These are phyloP conservation scores for Earliella scabrosa DNA, from an alignment of 1,284 basidiomycete species.

Conservation along the genomic window DNA sequence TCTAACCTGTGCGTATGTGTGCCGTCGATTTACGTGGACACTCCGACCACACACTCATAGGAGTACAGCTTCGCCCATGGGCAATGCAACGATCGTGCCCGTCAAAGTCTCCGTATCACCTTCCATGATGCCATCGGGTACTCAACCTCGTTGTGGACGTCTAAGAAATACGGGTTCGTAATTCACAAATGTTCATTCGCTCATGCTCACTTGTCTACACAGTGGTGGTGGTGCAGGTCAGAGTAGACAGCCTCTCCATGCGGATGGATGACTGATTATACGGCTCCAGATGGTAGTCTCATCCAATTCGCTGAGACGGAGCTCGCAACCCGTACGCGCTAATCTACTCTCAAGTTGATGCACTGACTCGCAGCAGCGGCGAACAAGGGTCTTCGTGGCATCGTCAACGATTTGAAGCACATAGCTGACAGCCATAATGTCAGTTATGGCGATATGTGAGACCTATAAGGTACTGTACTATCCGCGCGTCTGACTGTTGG, in stretches of 20 bases:
- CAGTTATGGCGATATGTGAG: conserved; percentile 31
- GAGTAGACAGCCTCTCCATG: not conserved
- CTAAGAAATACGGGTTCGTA: conserved; percentile 3
- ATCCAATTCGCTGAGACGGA: conserved; percentile 27
- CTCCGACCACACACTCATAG: not conserved
- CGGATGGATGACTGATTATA: not conserved
- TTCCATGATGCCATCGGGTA: conserved; percentile 24
- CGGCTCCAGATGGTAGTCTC: conserved; percentile 27
- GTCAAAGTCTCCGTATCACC: conserved; percentile 17
- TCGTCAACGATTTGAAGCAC: conserved; percentile 22
- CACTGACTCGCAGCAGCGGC: conserved; percentile 3
- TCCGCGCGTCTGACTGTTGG: not conserved
- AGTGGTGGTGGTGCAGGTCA: conserved; percentile 19
- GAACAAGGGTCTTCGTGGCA: conserved; percentile 25
- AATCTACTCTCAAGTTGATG: not conserved
- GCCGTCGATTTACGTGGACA: not conserved
- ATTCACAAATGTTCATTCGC: not conserved
- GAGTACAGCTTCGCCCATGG: conserved; percentile 10
- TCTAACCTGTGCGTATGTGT: conserved; percentile 13
- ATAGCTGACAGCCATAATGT: conserved; percentile 25
- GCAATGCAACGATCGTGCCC: conserved; percentile 17
- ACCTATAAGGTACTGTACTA: no score
- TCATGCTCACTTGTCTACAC: not conserved
- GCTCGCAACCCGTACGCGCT: conserved; percentile 17
- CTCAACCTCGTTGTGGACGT: conserved; percentile 5